A percentile compares a stretch with the other conserved stretches of the same genome.
phyloP scores from a whole-genome alignment of 2,329 filamentous ascomycete genomes.

The Ceratocystiopsis minuta region DNA sequence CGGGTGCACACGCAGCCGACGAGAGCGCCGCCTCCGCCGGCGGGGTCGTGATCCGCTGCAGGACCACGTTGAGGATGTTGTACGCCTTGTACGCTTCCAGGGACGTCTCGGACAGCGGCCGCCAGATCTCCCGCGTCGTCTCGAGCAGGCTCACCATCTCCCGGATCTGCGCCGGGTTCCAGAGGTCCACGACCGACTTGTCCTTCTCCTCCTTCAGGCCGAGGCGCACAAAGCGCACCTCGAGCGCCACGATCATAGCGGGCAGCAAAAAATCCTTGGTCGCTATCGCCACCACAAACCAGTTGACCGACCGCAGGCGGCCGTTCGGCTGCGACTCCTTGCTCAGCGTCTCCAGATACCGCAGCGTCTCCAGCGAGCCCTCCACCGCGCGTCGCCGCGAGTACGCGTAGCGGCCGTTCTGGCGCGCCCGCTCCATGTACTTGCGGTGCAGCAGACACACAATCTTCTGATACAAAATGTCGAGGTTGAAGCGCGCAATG shows the following conservation, averaged over 20 bases:
- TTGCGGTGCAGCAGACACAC: conserved; percentile 78
- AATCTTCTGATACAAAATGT: conserved; percentile 75
- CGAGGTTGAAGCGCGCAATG: conserved; percentile 68
- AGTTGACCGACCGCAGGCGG: conserved; percentile 53
- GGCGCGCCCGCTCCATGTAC: conserved; percentile 60
- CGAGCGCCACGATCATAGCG: conserved; percentile 67
- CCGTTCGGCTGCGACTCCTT: conserved; percentile 56
- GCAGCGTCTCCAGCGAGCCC: conserved; percentile 64
- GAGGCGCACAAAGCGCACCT: conserved; percentile 54
- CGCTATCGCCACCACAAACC: conserved; percentile 62
- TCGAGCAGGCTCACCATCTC: conserved; percentile 66
- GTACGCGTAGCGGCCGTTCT: conserved; percentile 66
- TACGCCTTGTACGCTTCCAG: conserved; percentile 85
- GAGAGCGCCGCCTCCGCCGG: too few species aligned
- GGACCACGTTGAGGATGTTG: conserved; percentile 64
- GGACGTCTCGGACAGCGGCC: conserved; percentile 53
- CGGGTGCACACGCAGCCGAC: too few species aligned
- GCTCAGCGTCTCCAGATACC: conserved; percentile 59
- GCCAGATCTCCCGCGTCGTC: conserved; percentile 62
- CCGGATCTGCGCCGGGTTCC: conserved; percentile 41
- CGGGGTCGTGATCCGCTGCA: conserved; percentile 48
- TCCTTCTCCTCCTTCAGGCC: conserved; percentile 23
- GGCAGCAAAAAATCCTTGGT: conserved; percentile 75
- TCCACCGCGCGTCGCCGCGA: conserved; percentile 74
- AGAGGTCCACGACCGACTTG: conserved; percentile 26